Base-by-base conservation (phyloP, 306 rosid species). In the Vigna reflexopilosa region DNA sequence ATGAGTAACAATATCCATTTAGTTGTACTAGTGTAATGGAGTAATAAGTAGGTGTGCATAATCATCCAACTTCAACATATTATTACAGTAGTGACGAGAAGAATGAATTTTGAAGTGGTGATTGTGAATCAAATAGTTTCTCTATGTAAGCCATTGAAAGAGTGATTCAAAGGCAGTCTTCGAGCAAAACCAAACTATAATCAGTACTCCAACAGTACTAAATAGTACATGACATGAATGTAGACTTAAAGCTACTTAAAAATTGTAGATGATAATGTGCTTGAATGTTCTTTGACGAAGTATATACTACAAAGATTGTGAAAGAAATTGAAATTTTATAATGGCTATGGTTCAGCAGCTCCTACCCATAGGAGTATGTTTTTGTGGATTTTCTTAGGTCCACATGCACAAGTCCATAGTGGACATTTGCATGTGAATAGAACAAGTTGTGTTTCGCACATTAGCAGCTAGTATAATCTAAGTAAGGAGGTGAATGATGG, bases 371-470 rank as follows among this genome's bases (percentile, higher is more conserved):
- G 9, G 62, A 64, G 49, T 49, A 11, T 77, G 49, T 28, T 59
- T 62, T 61, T 8, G 47, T 47, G 72, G 79, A 68, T 74, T 78
- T 59, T 72, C 54, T 17, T 73, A 68, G 90, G 88, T 78, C 90
- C 86, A 82, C 79, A 51, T 30, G 80, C 44, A 65, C 19, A 69
- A 72, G 1, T 63, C 54, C 55, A 76, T 54, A 17, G 71, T 70
- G 64, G 86, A 90, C 93, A 87, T 32, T 49, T 77, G 40, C 88
- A 89, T 82, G 93, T 89, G 97, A 80, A 81, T 77, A 72, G 71
- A 73, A 70, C 79, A 78, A 32, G 73, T 70, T 71, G 15, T 63
- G 81, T 72, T 72, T 79, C 64, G 30, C 69, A 82, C 24, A 56
- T 8, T 71, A 40, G 72, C 51, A 74, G 66, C 19, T 30, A 59